Conservation (phyloP, 2,329 filamentous ascomycete genomes). For the Pseudogymnoascus sp. region DNA sequence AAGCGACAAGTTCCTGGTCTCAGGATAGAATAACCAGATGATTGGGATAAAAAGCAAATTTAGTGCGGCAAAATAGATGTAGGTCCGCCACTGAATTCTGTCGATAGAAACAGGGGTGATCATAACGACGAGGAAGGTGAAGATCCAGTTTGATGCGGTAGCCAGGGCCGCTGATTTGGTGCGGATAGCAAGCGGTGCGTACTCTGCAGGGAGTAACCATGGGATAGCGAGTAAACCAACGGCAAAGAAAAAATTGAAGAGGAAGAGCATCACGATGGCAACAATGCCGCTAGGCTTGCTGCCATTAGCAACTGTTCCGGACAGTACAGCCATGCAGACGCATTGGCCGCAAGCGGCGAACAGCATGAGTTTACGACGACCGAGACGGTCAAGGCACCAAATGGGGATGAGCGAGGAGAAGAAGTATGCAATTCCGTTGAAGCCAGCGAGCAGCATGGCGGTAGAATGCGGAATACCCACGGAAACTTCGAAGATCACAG, state of each 20-base stretch:
- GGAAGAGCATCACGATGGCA: constrained; percentile 28
- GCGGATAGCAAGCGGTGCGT: constrained; percentile 37
- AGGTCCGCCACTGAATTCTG: constrained; percentile 24
- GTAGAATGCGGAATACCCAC: constrained; percentile 36
- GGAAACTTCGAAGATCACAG: constrained; percentile 38
- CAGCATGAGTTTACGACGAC: constrained; percentile 51
- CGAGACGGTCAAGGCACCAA: constrained; percentile 39
- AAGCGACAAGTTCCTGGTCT: constrained; percentile 24
- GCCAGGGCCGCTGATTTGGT: constrained; percentile 32
- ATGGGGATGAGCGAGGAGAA: constrained; percentile 29
- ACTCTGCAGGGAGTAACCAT: constrained; percentile 47
- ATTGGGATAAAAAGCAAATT: constrained; percentile 18
- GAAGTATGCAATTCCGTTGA: constrained; percentile 36
- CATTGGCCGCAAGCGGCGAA: constrained; percentile 32
- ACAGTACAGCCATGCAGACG: constrained; percentile 45
- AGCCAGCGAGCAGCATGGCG: constrained; percentile 44
- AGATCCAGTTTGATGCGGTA: constrained; percentile 30
- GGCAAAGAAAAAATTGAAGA: constrained; percentile 42
- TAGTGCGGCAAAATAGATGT: constrained; percentile 54
- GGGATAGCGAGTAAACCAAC: constrained; percentile 40
- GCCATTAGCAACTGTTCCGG: constrained; percentile 36
- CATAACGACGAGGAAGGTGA: constrained; percentile 20
- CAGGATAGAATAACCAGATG: constrained; percentile 27
- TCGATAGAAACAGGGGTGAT: constrained; percentile 28
- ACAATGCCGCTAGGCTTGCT: constrained; percentile 33